Percentiles rank a stretch among this genome's conserved stretches.
Conservation (phyloP, 176 grass and related monocot species). For the Raddia distichophylla region DNA sequence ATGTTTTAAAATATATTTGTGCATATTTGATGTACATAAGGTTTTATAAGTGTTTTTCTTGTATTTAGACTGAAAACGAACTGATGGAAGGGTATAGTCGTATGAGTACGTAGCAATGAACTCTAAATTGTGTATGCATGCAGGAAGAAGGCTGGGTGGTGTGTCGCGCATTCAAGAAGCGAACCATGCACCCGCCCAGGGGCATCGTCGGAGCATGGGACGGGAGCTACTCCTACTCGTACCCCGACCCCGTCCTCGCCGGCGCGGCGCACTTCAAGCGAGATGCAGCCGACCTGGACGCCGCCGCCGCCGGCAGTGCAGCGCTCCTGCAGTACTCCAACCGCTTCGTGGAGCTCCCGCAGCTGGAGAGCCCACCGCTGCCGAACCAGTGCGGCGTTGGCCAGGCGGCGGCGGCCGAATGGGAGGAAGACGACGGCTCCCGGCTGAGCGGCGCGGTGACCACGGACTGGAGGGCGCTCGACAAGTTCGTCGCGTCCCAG, state of each 20-base stretch:
- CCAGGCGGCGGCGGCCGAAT: neutral
- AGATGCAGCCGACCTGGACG: slow-evolving; percentile 29
- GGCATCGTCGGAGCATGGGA: slow-evolving; percentile 54
- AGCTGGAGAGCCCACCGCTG: slow-evolving; percentile 58
- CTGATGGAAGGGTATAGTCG: no score
- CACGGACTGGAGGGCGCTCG: slow-evolving; percentile 65
- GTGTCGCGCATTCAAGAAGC: slow-evolving; percentile 92
- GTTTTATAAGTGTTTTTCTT: no score
- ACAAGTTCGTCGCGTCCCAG: slow-evolving; percentile 73
- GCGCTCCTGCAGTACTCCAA: slow-evolving; percentile 48
- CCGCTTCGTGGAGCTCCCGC: slow-evolving; percentile 44
- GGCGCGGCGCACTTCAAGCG: slow-evolving; percentile 42
- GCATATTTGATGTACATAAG: no score
- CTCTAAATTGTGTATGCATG: neutral
- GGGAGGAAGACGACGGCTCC: slow-evolving; percentile 11
- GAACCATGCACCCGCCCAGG: slow-evolving; percentile 47
- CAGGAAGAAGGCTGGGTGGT: slow-evolving; percentile 93
- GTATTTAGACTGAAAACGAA: no score
- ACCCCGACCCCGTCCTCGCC: slow-evolving; percentile 23
- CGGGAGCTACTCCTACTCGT: slow-evolving; percentile 47
- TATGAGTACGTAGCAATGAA: no score
- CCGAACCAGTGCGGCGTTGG: neutral
- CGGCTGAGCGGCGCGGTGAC: neutral
- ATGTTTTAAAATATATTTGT: no score
- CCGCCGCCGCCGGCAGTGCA: neutral